Evolutionary conservation across 768 basidiomycete genomes (phyloP), one percentile per base, ranked within the genome.

Genomic region (Pulveroboletus sp.): DNA sequence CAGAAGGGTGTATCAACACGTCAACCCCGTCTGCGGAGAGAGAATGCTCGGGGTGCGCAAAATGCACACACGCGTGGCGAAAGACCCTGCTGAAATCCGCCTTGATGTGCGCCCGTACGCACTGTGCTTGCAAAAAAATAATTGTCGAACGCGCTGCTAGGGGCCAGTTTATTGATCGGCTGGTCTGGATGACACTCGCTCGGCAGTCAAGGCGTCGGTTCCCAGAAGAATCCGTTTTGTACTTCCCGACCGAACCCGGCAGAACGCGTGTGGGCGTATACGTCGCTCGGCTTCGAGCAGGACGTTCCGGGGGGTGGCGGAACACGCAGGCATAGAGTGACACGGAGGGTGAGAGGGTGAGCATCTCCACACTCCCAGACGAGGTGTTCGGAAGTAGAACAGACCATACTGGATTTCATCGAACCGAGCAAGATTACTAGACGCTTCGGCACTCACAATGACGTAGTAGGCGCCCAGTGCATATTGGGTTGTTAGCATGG

Each of bases 391-490:
- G 31, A 16, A 21, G 67, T 19, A 17, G 69, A 29, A 48, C 67
- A n/a, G 42, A 82, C 94, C 95, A 60, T 84, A 97, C 57, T 86
- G 79, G 2, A 94, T 78, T 0, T 94, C 94, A 40, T 94, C 92
- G 60, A 86, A 98, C 34, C 93, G 74, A 5, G 90, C 91, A 48
- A 98, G 72, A 61, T 94, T 97, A 49, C 91, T 94, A 52, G 89
- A 87, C 0, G 94, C 94, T 63, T 97, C 95, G 0, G 95, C 94
- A 51, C 85, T 89, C 1, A 95, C 89, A 14, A 98, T 77, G n/a
- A 97, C 90, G 61, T 97, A 98, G 72, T 98, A 98, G 12, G 93
- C 88, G 47, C 92, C 91, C 5, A 98, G 75, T 0, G 91, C 90
- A 60, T 87, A 87, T 2, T 64, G 67, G 0, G 81, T 81, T 3